phyloP scores from a whole-genome alignment of 2,329 filamentous ascomycete genomes.

The Aspergillus phoenicis region DNA sequence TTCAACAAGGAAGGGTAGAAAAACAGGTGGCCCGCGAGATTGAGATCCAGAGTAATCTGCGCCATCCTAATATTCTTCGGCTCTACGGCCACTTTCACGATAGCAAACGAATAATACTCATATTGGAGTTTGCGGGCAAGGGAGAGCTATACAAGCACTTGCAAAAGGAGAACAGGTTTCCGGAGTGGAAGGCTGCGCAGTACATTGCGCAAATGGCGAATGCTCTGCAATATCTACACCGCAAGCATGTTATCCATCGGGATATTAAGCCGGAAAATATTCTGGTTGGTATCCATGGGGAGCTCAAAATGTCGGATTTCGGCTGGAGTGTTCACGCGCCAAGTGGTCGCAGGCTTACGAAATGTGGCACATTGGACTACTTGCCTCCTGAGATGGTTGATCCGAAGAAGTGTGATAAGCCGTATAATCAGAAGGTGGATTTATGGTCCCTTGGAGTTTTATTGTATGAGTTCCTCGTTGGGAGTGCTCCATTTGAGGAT shows the following conservation, averaged over 20 bases:
- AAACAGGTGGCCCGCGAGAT: conserved; percentile 15
- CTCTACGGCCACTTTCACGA: background rate
- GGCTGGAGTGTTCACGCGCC: conserved; percentile 14
- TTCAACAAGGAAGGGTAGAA: conserved; percentile 6
- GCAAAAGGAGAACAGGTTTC: conserved; percentile 3
- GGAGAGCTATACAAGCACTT: background rate
- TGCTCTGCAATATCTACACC: conserved; percentile 11
- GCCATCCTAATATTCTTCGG: conserved; percentile 9
- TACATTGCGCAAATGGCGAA: conserved; percentile 13
- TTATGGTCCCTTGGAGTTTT: conserved; percentile 11
- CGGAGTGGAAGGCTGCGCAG: conserved; percentile 10
- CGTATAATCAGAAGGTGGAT: conserved; percentile 10
- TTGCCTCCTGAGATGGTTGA: conserved; percentile 12
- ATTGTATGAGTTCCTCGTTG: conserved; percentile 9
- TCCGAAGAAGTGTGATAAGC: conserved; percentile 6
- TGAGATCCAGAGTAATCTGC: conserved; percentile 13
- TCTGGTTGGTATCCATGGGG: conserved; percentile 9
- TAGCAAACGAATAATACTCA: background rate
- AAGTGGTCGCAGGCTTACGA: conserved; percentile 8
- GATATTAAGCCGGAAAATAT: conserved; percentile 6
- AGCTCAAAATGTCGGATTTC: conserved; percentile 14
- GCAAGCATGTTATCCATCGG: conserved; percentile 7
- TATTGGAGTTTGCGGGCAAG: background rate
- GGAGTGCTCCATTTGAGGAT: background rate
- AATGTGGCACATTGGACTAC: conserved; percentile 11